phyloP scores from a whole-genome alignment of 192 early-diverging fungal genomes.

The Gamsiella multidivaricata region DNA sequence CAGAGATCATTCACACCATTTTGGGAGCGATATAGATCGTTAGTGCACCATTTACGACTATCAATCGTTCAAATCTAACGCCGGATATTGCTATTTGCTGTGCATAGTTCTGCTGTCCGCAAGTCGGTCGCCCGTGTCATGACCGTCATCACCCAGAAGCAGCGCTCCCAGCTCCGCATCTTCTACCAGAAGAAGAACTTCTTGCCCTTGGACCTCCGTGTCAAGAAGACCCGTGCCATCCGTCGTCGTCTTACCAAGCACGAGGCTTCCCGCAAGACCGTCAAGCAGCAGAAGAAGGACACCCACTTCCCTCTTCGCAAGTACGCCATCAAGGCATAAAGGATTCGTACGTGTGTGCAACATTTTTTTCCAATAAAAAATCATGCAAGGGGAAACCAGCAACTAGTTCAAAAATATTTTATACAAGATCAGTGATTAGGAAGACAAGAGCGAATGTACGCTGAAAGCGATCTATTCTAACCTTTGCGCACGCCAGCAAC shows the following conservation, averaged over 20 bases:
- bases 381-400: background rate
- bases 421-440: background rate
- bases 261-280: constrained; percentile 86
- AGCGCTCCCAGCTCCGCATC: constrained; percentile 87
- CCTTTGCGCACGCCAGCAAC: too few species aligned
- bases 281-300: constrained; percentile 90
- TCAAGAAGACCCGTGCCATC: constrained; percentile 99
- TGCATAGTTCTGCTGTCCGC: constrained; percentile 85
- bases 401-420: background rate
- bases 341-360: constrained; percentile 7
- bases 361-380: constrained; percentile 13
- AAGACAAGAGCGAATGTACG: too few species aligned
- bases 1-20: too few species aligned
- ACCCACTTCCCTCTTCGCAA: constrained; percentile 92
- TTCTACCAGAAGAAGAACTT: constrained; percentile 97
- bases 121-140: constrained; percentile 94
- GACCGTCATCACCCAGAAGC: constrained; percentile 95
- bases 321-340: constrained; percentile 89
- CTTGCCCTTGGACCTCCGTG: constrained; percentile 94
- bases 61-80: too few species aligned
- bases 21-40: too few species aligned
- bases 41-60: too few species aligned
- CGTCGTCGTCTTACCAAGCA: constrained; percentile 90
- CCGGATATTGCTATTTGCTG: too few species aligned
- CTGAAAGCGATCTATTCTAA: too few species aligned